These are phyloP conservation scores for Ascochyta pisi DNA, from an alignment of 2,329 filamentous ascomycete genomes.

Conservation along the genomic window DNA sequence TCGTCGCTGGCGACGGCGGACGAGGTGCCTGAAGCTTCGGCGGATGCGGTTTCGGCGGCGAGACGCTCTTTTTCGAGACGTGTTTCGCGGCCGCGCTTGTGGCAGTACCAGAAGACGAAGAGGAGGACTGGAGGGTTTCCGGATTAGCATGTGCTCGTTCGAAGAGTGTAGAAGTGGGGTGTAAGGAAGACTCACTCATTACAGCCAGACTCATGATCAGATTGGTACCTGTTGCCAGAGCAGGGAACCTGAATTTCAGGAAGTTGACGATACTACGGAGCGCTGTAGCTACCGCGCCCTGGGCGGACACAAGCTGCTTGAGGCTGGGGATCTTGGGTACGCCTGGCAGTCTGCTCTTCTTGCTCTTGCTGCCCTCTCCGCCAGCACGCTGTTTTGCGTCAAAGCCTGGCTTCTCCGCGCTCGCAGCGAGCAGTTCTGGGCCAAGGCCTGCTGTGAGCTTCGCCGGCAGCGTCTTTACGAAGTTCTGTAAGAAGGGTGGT, in stretches of 20 bases:
- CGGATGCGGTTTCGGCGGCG: conserved; percentile 41
- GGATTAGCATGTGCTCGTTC: background rate
- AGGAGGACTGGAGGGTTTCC: conserved; percentile 67
- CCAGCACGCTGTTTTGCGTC: conserved; percentile 48
- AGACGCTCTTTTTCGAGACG: conserved; percentile 71
- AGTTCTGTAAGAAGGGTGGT: conserved; percentile 80
- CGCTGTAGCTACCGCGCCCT: conserved; percentile 84
- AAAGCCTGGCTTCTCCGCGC: conserved; percentile 69
- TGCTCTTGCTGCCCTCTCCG: conserved; percentile 29
- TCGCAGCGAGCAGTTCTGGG: conserved; percentile 81
- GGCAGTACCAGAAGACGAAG: conserved; percentile 97
- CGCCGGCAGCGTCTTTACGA: conserved; percentile 82
- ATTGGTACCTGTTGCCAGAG: conserved; percentile 83
- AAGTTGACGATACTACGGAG: conserved; percentile 90
- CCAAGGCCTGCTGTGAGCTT: conserved; percentile 79
- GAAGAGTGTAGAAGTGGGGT: background rate
- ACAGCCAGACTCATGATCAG: conserved; percentile 88
- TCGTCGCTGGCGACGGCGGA: conserved; percentile 36
- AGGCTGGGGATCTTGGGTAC: conserved; percentile 67
- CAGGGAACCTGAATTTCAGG: conserved; percentile 85
- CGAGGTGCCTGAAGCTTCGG: conserved; percentile 37
- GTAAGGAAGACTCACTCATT: conserved; percentile 71
- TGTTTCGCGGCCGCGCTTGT: conserved; percentile 89
- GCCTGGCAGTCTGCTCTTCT: conserved; percentile 67
- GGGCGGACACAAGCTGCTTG: conserved; percentile 81